A percentile compares a stretch with the other conserved stretches of the same genome.
Evolutionary conservation across 371 early-diverging fungal species (phyloP).

Genomic region (Phascolomyces articulosus): DNA sequence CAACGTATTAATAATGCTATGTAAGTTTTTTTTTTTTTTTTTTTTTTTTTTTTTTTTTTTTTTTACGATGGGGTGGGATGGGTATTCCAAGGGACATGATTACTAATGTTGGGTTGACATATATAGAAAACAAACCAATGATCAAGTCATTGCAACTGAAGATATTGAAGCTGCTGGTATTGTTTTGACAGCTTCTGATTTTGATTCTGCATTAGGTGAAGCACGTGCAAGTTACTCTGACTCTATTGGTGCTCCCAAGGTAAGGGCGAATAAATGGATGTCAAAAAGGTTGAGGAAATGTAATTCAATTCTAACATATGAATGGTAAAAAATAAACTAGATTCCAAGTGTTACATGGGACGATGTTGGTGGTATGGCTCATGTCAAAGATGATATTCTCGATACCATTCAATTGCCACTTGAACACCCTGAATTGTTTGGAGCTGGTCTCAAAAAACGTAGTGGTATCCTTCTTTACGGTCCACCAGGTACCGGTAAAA

Average conservation of each 20-base stretch:
- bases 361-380: constrained; percentile 98
- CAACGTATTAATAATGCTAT: constrained; percentile 62
- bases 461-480: constrained; percentile 96
- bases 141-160: constrained; percentile 27
- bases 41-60: background rate
- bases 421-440: constrained; percentile 96
- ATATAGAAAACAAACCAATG: background rate
- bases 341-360: constrained; percentile 98
- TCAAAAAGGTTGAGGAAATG: background rate
- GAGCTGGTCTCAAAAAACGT: constrained; percentile 95
- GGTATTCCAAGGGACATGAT: no score
- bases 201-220: constrained; percentile 77
- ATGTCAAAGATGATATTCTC: constrained; percentile 95
- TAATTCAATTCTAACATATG: no score
- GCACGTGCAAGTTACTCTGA: constrained; percentile 88
- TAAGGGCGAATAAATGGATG: constrained; percentile 12
- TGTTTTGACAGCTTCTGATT: constrained; percentile 74
- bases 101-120: no score
- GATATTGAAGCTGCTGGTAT: constrained; percentile 75
- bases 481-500: constrained; percentile 99
- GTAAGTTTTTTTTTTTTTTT: constrained; percentile 30
- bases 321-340: no score
- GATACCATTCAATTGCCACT: constrained; percentile 99
- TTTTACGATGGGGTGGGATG: no score
- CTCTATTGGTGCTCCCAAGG: constrained; percentile 94